These are phyloP conservation scores for Heterobasidion irregulare DNA, from an alignment of 1,284 basidiomycete species.

Conservation along the genomic window DNA sequence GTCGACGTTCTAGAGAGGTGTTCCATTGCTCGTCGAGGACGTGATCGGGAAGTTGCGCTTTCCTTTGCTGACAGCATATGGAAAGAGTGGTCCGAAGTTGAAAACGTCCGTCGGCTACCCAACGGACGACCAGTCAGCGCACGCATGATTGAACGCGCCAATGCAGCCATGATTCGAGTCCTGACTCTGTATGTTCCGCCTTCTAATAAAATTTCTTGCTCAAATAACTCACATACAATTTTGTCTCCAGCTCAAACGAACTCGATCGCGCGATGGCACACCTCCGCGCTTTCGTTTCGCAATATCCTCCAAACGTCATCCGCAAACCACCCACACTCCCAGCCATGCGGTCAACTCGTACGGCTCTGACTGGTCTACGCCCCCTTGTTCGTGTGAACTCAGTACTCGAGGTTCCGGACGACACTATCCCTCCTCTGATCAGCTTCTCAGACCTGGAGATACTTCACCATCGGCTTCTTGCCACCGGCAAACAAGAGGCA, in stretches of 20 bases:
- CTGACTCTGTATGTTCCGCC: conserved; percentile 42
- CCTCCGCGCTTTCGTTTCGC: conserved; percentile 45
- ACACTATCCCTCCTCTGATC: conserved; percentile 59
- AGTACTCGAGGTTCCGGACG: conserved; percentile 47
- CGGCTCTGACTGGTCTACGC: conserved; percentile 36
- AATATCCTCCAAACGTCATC: conserved; percentile 47
- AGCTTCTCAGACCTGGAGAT: conserved; percentile 58
- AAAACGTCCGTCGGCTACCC: conserved; percentile 23
- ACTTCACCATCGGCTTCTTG: conserved; percentile 56
- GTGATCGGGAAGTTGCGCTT: conserved; percentile 38
- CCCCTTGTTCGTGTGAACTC: conserved; percentile 61
- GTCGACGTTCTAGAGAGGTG: conserved; percentile 67
- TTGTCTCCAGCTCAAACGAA: conserved; percentile 34
- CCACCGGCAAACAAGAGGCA: conserved; percentile 29
- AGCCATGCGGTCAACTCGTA: conserved; percentile 44
- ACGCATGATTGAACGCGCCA: conserved; percentile 55
- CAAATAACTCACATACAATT: conserved; percentile 3
- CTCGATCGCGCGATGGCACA: conserved; percentile 42
- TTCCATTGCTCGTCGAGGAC: conserved; percentile 29
- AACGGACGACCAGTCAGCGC: conserved; percentile 25
- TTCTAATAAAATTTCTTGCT: not conserved
- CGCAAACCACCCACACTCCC: conserved; percentile 29
- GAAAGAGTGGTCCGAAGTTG: conserved; percentile 43
- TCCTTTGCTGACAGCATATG: conserved; percentile 51
- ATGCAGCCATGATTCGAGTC: conserved; percentile 57